These are phyloP conservation scores for Fusarium beomiforme DNA, from an alignment of 2,329 filamentous ascomycete genomes.

Conservation along the genomic window DNA sequence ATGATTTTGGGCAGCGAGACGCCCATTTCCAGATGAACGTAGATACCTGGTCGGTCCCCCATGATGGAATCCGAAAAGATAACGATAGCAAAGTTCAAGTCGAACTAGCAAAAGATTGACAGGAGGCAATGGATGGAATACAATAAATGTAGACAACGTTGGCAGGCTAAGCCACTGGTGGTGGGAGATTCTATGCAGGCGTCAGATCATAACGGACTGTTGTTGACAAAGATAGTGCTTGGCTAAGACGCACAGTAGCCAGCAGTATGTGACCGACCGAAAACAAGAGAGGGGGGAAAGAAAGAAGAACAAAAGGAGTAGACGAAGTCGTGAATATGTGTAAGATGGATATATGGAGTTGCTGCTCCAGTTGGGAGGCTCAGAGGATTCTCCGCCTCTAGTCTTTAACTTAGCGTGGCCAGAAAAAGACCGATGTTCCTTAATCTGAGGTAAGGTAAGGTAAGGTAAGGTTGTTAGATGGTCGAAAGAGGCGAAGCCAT, in stretches of 20 bases:
- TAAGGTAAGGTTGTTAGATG: not conserved
- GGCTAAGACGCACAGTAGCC: not conserved
- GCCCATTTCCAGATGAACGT: conserved; percentile 63
- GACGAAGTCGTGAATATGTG: not conserved
- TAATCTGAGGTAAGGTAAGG: conserved; percentile 17
- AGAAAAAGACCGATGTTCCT: conserved; percentile 12
- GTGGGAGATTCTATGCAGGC: not conserved
- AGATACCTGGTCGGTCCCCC: conserved; percentile 50
- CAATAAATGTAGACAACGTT: not conserved
- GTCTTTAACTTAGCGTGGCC: conserved; percentile 17
- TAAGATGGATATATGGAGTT: conserved; percentile 16
- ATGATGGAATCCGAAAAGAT: conserved; percentile 25
- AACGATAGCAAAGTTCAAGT: not conserved
- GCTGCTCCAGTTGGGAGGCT: conserved; percentile 22
- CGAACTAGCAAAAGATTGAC: not conserved
- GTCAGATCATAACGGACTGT: not conserved
- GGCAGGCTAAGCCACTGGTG: not conserved
- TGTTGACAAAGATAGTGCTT: not conserved
- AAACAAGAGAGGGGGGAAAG: not conserved
- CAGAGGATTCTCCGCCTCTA: conserved; percentile 31
- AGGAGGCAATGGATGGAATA: not conserved
- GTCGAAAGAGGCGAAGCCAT: conserved; percentile 20
- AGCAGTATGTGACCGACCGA: not conserved
- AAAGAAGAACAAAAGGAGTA: not conserved
- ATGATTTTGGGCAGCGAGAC: conserved; percentile 59